Evolutionary conservation across 2,329 filamentous ascomycete species (phyloP).

Genomic region (Cytospora chrysosperma): DNA sequence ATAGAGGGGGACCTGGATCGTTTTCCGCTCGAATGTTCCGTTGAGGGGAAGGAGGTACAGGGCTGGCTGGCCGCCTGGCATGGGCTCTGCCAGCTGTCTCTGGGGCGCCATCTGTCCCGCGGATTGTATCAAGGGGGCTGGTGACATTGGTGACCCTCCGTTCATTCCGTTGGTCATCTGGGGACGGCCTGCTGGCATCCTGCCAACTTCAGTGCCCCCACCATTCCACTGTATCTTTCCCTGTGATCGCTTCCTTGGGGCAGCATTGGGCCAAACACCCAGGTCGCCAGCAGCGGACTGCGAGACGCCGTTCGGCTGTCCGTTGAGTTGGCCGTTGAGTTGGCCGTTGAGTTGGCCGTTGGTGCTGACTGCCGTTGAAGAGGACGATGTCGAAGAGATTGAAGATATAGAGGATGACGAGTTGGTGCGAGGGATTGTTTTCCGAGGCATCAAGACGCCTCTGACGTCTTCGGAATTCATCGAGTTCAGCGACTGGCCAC

Average conservation of each 20-base stretch:
- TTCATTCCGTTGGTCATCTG: constrained; percentile 44
- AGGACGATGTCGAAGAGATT: constrained; percentile 57
- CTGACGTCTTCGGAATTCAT: constrained; percentile 83
- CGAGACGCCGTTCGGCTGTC: constrained; percentile 58
- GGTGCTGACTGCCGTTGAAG: constrained; percentile 63
- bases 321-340: constrained; percentile 53
- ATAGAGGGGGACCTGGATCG: constrained; percentile 86
- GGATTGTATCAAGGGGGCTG: constrained; percentile 38
- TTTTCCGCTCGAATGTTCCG: constrained; percentile 95
- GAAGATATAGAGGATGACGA: constrained; percentile 86
- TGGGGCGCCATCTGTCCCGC: constrained; percentile 41
- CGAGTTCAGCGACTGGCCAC: constrained; percentile 51
- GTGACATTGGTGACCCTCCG: constrained; percentile 40
- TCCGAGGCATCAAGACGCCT: constrained; percentile 87
- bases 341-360: constrained; percentile 61
- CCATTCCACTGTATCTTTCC: constrained; percentile 51
- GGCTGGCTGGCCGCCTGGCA: constrained; percentile 68
- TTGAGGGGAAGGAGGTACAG: constrained; percentile 88
- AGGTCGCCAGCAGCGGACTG: constrained; percentile 47
- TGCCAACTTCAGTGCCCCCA: constrained; percentile 46
- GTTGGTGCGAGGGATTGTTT: constrained; percentile 81
- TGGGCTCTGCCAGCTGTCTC: constrained; percentile 64
- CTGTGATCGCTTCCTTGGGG: constrained; percentile 51
- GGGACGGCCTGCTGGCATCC: constrained; percentile 39
- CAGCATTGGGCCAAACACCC: constrained; percentile 51